Base-by-base conservation (phyloP, 164 flowering plant genomes). In the Stephania japonica region DNA sequence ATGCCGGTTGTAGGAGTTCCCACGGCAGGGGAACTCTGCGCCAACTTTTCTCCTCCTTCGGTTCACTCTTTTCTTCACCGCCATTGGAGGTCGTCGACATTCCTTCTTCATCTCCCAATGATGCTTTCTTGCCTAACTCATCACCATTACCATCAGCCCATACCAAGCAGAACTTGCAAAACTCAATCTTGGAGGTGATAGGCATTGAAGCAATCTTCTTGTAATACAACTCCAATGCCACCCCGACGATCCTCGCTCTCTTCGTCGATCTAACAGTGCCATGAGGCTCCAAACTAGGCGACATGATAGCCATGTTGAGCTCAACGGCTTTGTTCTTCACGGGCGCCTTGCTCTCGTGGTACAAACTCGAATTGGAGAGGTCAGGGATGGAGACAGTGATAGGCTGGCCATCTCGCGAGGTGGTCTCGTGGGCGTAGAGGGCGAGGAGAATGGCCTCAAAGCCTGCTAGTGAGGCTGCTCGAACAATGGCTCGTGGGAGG, bases 401-500 rank as follows among this genome's bases (percentile, higher is more conserved):
- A 3, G 98, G 63, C 24, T 86, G 90, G 70, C 91, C 91, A 9
- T 69, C 78, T 0, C 98, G 85, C 0, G 85, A 41, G 4, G 82
- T 82, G 27, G 97, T 88, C 62, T 87, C 97, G 70, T 89, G 87
- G 7, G 94, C 86, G 70, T 92, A 89, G 12, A 94, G 76, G 6
- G 97, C 97, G 9, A 94, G 63, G 0, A 94, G 80, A 14, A 94
- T 89, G 26, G 95, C 93, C 72, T 94, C 98, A 71, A 94, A 94
- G 0, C 98, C 98, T 7, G 98, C 88, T 0, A 87, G 81, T 11
- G 91, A 84, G 23, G 77, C 4, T 32, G 38, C 82, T 0, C 86
- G 83, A 24, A 78, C 81, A 25, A 81, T 72, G 21, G 84, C 84
- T 10, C 94, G 88, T 42, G 91, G 84, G 73, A 94, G 94, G 83